Percentiles rank a stretch among this genome's conserved stretches.
Evolutionary conservation across 1,284 basidiomycete genomes (phyloP).

Genomic region (Sporisorium exsertum): DNA sequence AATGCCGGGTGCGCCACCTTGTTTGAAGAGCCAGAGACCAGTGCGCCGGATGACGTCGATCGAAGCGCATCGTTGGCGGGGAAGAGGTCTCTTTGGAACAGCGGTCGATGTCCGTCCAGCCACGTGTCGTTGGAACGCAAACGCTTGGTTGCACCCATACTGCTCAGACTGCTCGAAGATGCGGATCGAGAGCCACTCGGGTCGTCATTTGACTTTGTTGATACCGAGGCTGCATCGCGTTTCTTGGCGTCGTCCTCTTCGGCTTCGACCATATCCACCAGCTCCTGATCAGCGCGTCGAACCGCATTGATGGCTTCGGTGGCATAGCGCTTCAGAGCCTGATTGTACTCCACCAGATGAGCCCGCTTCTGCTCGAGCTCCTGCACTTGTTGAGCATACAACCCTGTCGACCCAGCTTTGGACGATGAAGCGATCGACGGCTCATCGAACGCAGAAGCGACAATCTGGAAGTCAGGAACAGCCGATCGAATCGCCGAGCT

Average conservation of each 20-base stretch:
- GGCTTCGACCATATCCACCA: conserved; percentile 43
- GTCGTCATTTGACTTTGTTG: conserved; percentile 16
- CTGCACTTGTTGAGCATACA: conserved; percentile 49
- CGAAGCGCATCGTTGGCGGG: conserved; percentile 41
- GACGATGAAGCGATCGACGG: conserved; percentile 15
- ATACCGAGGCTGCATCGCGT: conserved; percentile 2
- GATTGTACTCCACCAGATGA: conserved; percentile 50
- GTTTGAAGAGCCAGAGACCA: conserved; percentile 27
- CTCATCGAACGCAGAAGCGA: conserved; percentile 43
- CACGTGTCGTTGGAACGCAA: conserved; percentile 24
- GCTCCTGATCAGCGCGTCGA: conserved; percentile 34
- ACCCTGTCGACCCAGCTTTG: conserved; percentile 11
- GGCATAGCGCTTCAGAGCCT: conserved; percentile 48
- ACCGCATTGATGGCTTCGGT: conserved; percentile 54
- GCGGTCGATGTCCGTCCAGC: conserved; percentile 37
- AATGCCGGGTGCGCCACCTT: conserved; percentile 35
- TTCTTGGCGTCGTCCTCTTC: conserved; percentile 44
- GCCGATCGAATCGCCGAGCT: conserved; percentile 45
- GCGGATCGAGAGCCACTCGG: conserved; percentile 19
- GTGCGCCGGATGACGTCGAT: conserved; percentile 23
- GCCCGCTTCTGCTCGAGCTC: conserved; percentile 50
- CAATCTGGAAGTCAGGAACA: conserved; percentile 54
- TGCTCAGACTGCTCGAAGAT: conserved; percentile 18
- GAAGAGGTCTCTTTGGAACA: conserved; percentile 55
- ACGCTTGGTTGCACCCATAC: conserved; percentile 7